A percentile compares a stretch with the other conserved stretches of the same genome.
phyloP scores from a whole-genome alignment of 139 green algal genomes.

The Microglena sp. region DNA sequence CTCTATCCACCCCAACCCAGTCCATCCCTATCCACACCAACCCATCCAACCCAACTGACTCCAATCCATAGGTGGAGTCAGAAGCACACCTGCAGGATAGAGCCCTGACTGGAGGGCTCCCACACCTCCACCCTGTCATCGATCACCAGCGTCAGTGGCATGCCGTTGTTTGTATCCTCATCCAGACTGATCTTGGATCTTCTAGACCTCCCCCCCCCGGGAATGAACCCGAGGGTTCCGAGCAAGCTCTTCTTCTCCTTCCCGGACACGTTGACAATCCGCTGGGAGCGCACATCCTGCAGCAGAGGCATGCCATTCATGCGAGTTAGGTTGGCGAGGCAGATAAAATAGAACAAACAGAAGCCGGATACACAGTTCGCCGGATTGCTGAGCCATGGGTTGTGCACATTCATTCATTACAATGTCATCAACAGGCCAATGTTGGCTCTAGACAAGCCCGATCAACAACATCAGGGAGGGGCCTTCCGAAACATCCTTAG shows the following conservation, averaged over 20 bases:
- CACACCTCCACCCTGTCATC: slow-evolving; percentile 80
- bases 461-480: too few species aligned
- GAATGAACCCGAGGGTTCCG: neutral
- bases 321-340: neutral
- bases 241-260: slow-evolving; percentile 24
- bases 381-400: too few species aligned
- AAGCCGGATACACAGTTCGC: too few species aligned
- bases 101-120: slow-evolving; percentile 39
- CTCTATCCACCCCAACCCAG: neutral
- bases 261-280: slow-evolving; percentile 26
- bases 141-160: slow-evolving; percentile 66
- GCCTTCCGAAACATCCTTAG: too few species aligned
- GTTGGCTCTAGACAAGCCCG: too few species aligned
- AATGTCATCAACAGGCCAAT: too few species aligned
- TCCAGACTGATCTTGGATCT: neutral
- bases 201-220: neutral
- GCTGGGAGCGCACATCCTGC: neutral
- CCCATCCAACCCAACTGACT: neutral
- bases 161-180: neutral
- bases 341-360: neutral
- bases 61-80: neutral
- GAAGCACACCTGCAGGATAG: slow-evolving; percentile 51
- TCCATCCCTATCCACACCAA: neutral
- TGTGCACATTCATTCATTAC: too few species aligned
- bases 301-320: too few species aligned